phyloP scores from a whole-genome alignment of 2,329 filamentous ascomycete genomes.

The Didymella pomorum region DNA sequence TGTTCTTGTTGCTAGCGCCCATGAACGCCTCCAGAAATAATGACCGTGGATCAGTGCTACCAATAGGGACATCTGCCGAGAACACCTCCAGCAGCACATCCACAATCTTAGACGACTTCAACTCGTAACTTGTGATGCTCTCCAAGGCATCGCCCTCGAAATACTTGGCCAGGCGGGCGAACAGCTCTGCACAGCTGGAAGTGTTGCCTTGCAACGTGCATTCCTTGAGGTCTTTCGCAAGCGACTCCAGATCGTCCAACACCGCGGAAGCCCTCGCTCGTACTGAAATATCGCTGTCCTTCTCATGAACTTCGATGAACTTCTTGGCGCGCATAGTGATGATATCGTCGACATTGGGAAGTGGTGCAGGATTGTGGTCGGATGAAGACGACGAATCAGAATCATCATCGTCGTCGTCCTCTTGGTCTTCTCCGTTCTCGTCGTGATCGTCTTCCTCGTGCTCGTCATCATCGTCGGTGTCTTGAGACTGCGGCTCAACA shows the following conservation, averaged over 20 bases:
- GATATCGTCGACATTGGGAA: conserved; percentile 69
- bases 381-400: conserved; percentile 69
- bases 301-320: conserved; percentile 85
- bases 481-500: conserved; percentile 61
- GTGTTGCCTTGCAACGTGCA: conserved; percentile 67
- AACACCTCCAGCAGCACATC: conserved; percentile 84
- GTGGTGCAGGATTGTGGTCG: conserved; percentile 33
- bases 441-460: conserved; percentile 63
- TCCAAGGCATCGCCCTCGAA: conserved; percentile 90
- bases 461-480: conserved; percentile 60
- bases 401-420: conserved; percentile 68
- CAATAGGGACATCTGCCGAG: conserved; percentile 69
- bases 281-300: conserved; percentile 75
- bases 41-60: conserved; percentile 71
- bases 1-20: conserved; percentile 69
- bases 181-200: conserved; percentile 69
- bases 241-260: conserved; percentile 72
- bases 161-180: conserved; percentile 77
- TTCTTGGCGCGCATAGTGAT: conserved; percentile 80
- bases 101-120: conserved; percentile 90
- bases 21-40: conserved; percentile 94
- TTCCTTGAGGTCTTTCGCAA: conserved; percentile 75
- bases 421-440: conserved; percentile 61
- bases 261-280: conserved; percentile 81
- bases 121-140: conserved; percentile 93